Conservation (phyloP, 2,329 filamentous ascomycete species). For the Trichoderma sp. region DNA sequence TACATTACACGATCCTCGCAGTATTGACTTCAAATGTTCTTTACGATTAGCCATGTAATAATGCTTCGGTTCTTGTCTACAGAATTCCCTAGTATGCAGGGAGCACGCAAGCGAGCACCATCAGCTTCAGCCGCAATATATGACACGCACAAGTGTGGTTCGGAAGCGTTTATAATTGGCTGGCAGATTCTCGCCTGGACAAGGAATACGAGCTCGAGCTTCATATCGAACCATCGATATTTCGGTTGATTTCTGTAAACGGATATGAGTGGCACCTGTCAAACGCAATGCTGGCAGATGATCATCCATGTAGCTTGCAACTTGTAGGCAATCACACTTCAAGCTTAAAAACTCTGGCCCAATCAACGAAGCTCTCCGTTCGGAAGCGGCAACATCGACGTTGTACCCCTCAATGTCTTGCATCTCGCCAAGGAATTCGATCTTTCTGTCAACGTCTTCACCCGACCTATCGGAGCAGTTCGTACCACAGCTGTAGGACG, state of each 20-base stretch:
- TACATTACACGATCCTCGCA: not conserved
- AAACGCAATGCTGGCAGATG: not conserved
- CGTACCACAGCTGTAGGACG: not conserved
- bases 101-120: not conserved
- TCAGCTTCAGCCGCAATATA: not conserved
- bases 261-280: not conserved
- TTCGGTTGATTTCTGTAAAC: not conserved
- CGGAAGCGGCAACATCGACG: not conserved
- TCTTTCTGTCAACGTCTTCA: not conserved
- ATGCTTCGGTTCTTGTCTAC: too few relatives aligned
- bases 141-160: not conserved
- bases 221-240: not conserved
- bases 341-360: not conserved
- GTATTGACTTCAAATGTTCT: too few relatives aligned
- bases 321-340: not conserved
- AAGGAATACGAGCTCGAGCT: not conserved
- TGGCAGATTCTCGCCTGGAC: not conserved
- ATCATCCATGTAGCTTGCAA: not conserved
- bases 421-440: not conserved
- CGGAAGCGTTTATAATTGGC: not conserved
- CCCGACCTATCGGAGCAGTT: not conserved
- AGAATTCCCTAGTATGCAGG: not conserved
- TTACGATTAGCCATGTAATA: too few relatives aligned
- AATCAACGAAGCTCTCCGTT: not conserved
- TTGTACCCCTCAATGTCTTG: not conserved